Evolutionary conservation across 2,329 filamentous ascomycete genomes (phyloP), one percentile per base, ranked within the genome.

Genomic region (Tolypocladium guangdongense): DNA sequence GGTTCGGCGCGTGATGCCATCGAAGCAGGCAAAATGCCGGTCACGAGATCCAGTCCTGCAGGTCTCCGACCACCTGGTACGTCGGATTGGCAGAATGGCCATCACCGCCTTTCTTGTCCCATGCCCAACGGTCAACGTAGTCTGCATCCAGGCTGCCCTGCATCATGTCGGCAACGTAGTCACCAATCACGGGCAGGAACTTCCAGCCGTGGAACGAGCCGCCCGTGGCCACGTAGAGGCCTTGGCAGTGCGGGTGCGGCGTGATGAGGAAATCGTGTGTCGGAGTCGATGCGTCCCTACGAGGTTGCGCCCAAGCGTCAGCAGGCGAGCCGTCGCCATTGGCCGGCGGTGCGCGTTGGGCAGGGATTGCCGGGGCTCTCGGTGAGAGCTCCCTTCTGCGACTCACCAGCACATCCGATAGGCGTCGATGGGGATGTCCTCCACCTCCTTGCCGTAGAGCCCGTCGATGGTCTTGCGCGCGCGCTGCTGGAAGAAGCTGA

Each of bases 161-260:
- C 61, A 77, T 63, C 68, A 76, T 71, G 58, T 79, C 72, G 33
- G 72, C 68, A 54, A 82, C 71, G 63, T 85, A 85, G 54, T 78
- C 76, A 4, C 82, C 82, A 57, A 83, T 78, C 27, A 77, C 78
- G 1, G 82, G 82, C 30, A 86, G 68, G 61, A 86, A 84, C 64
- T 86, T 85, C 75, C 78, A 84, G 33, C 78, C 77, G 62, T 86
- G 82, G 57, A 84, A 83, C 14, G 80, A 84, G 1, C 83, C 82
- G 14, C 79, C 82, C 0, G 78, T 78, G 0, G 82, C 82, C 27
- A 87, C 63, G 63, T 78, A 84, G 16, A 86, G 65, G 55, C 79
- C 80, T 39, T 62, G 59, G 55, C 57, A 81, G 59, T 72, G 66
- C 7, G 72, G 65, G 56, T 80, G 72, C 2, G 79, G 75, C 8